These are phyloP conservation scores for Articulospora tetracladia DNA, from an alignment of 495 filamentous ascomycete genomes.

Conservation along the genomic window DNA sequence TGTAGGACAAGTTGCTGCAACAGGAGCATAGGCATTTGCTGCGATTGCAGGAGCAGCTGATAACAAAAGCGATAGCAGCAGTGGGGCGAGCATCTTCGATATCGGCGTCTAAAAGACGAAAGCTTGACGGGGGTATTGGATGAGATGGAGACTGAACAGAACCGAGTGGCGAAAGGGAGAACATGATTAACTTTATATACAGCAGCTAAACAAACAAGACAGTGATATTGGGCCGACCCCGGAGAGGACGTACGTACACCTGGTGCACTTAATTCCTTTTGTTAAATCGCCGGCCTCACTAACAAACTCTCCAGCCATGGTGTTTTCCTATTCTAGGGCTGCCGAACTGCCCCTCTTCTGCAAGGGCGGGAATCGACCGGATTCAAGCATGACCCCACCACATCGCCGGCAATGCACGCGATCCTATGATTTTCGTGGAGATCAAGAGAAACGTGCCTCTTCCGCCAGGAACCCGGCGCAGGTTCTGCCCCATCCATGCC, in stretches of 20 bases:
- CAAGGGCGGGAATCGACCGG: neutral
- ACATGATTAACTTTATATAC: neutral
- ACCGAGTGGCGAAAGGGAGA: neutral
- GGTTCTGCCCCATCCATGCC: neutral
- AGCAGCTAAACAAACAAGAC: neutral
- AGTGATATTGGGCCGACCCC: neutral
- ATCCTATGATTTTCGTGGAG: neutral
- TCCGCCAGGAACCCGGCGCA: neutral
- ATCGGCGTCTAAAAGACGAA: neutral
- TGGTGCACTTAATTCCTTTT: neutral
- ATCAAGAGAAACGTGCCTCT: neutral
- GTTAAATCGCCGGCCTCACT: neutral
- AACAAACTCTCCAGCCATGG: neutral
- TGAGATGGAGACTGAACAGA: neutral
- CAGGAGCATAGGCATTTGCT: conserved; percentile 19
- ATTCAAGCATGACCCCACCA: neutral
- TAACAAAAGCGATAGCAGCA: conserved; percentile 6
- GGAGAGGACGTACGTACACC: neutral
- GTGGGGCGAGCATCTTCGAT: conserved; percentile 8
- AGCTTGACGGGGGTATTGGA: neutral
- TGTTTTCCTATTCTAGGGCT: neutral
- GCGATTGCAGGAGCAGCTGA: neutral
- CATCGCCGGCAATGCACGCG: neutral
- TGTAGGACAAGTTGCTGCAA: conserved; percentile 14
- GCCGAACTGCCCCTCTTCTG: neutral